phyloP scores from a whole-genome alignment of 768 basidiomycete species.

The Crassisporium funariophilum region DNA sequence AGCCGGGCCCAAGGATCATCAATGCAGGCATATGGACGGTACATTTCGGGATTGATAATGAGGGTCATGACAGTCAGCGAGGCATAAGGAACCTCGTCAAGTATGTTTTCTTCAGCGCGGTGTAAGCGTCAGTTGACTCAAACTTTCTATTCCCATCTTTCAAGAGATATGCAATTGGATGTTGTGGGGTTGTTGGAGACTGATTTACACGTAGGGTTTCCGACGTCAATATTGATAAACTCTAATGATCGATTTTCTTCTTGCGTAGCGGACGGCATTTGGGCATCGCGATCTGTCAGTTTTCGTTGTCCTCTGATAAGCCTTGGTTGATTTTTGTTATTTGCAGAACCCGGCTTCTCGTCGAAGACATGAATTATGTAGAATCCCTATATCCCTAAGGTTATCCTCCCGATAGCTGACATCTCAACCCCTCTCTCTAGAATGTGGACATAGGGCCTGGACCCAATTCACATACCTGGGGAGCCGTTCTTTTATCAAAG shows the following conservation, averaged over 20 bases:
- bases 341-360: slow-evolving; percentile 71
- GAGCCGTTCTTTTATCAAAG: slow-evolving; percentile 80
- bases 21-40: slow-evolving; percentile 90
- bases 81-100: slow-evolving; percentile 56
- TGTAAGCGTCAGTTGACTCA: neutral
- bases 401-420: neutral
- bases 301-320: slow-evolving; percentile 1
- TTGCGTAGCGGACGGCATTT: slow-evolving; percentile 54
- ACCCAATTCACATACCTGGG: slow-evolving; percentile 90
- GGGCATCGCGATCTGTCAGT: slow-evolving; percentile 83
- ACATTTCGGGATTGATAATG: slow-evolving; percentile 84
- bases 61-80: slow-evolving; percentile 71
- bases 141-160: neutral
- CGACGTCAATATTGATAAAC: slow-evolving; percentile 2
- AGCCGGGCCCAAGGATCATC: slow-evolving; percentile 65
- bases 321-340: neutral
- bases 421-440: slow-evolving; percentile 37
- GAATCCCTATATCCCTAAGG: slow-evolving; percentile 25
- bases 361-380: slow-evolving; percentile 82
- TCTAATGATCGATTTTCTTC: too few species aligned
- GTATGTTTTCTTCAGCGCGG: slow-evolving; percentile 22
- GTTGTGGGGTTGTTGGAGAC: slow-evolving; percentile 86
- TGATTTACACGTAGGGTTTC: slow-evolving; percentile 66
- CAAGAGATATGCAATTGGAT: slow-evolving; percentile 81
- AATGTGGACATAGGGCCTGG: slow-evolving; percentile 90